Evolutionary conservation across 257 asterid genomes (phyloP), one percentile per base, ranked within the genome.

Genomic region (Petunia axillaris): DNA sequence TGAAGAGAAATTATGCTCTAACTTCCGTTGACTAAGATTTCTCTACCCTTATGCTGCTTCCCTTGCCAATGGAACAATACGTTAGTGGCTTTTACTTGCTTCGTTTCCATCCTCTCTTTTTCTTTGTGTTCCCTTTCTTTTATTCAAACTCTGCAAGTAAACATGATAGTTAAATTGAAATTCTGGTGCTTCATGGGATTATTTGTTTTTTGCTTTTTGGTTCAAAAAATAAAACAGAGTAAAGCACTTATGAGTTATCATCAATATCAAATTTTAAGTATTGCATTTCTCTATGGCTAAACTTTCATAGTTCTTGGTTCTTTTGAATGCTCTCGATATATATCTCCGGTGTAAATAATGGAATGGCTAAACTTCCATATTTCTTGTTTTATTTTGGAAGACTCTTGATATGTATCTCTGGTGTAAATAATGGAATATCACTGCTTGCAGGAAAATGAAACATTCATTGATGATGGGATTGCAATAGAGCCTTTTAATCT

Each of bases 401-500:
- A 25, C 25, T 25, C 43, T 71, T 39, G 44, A 39, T 71, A 25
- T 48, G 9, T 53, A 25, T 71, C 10, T 71, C 60, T 50, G 6
- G 16, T 48, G 60, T 71, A 48, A 48, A 54, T 70, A 70, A 44
- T 64, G 54, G 41, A 82, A 67, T 67, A 11, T 79, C 70, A 64
- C 11, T 84, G 83, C 84, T 89, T 81, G 87, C 98, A 96, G 99
- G 96, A 86, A 40, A 66, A 85, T 64, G 98, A 91, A 83, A 84
- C 90, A 80, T 91, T 89, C 85, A 87, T 73, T 85, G 97, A 96
- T 37, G 98, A 93, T 80, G 99, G 97, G 15, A 82, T 89, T 44
- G 80, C 82, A 60, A 58, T 96, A 66, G 98, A 94, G 75, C 99
- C 98, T 78, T 96, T 96, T 79, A 94, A 96, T 85, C 91, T 96